phyloP scores from a whole-genome alignment of 163 green algal genomes.

The Trebouxiophyceae sp. region DNA sequence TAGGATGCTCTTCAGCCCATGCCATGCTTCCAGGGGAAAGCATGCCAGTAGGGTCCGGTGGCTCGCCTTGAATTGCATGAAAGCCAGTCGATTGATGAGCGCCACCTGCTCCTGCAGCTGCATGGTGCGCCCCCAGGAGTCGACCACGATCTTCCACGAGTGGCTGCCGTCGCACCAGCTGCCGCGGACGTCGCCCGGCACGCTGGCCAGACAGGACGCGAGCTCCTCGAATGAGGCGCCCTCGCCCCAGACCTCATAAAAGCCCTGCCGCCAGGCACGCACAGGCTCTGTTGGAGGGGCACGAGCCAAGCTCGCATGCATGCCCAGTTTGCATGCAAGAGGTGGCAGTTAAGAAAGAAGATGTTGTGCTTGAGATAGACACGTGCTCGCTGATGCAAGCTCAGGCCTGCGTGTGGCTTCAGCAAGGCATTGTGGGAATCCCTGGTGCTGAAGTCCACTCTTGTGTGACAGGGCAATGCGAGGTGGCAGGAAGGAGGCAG shows the following conservation, averaged over 20 bases:
- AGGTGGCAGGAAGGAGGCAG: neutral
- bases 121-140: constrained; percentile 39
- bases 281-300: neutral
- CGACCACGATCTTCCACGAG: constrained; percentile 51
- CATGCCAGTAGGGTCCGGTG: neutral
- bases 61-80: neutral
- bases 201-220: constrained; percentile 29
- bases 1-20: neutral
- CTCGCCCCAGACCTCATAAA: constrained; percentile 80
- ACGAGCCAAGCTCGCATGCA: neutral
- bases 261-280: constrained; percentile 26
- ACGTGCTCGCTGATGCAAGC: neutral
- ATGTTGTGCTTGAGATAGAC: neutral
- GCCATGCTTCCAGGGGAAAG: neutral
- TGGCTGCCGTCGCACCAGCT: constrained; percentile 21
- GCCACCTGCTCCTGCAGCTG: constrained; percentile 42
- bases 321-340: too few species aligned
- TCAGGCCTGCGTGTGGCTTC: too few species aligned
- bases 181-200: constrained; percentile 22
- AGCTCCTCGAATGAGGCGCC: constrained; percentile 57
- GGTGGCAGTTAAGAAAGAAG: neutral
- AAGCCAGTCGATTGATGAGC: constrained; percentile 29
- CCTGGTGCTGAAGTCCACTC: too few species aligned
- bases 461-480: neutral
- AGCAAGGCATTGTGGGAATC: too few species aligned